A percentile compares a stretch with the other conserved stretches of the same genome.
These are phyloP conservation scores for Aspergillus japonicus DNA, from an alignment of 2,329 filamentous ascomycete species.

Conservation along the genomic window DNA sequence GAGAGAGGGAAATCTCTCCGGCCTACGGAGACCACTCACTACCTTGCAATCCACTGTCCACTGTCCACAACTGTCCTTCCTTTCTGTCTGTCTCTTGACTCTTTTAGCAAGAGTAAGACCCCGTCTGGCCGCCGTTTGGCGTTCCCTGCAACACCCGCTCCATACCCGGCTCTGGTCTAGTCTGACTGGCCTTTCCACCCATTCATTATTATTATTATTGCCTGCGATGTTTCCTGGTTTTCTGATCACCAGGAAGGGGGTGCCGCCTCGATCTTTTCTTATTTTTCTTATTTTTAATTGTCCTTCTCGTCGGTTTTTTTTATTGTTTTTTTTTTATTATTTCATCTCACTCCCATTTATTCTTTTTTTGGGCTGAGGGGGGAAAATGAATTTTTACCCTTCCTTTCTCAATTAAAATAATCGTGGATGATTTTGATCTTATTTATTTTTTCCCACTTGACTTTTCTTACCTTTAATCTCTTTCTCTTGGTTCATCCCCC, in stretches of 20 bases:
- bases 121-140: conserved; percentile 9
- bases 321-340: neutral
- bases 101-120: neutral
- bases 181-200: conserved; percentile 12
- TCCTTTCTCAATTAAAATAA: neutral
- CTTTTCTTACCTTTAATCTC: conserved; percentile 8
- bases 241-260: conserved; percentile 13
- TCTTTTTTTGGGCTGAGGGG: neutral
- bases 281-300: conserved; percentile 1
- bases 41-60: too few relatives aligned
- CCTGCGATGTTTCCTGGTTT: conserved; percentile 11
- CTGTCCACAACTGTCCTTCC: neutral
- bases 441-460: conserved; percentile 1
- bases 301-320: neutral
- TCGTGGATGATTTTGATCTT: neutral
- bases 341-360: neutral
- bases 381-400: neutral
- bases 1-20: neutral
- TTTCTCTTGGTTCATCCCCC: conserved; percentile 1
- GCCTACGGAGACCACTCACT: neutral
- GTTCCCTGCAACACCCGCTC: conserved; percentile 15
- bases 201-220: conserved; percentile 9
- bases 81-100: conserved; percentile 2
- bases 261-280: conserved; percentile 7
- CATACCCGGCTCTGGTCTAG: conserved; percentile 15